phyloP scores from a whole-genome alignment of 2,329 filamentous ascomycete genomes.

The Fusarium dimerum region DNA sequence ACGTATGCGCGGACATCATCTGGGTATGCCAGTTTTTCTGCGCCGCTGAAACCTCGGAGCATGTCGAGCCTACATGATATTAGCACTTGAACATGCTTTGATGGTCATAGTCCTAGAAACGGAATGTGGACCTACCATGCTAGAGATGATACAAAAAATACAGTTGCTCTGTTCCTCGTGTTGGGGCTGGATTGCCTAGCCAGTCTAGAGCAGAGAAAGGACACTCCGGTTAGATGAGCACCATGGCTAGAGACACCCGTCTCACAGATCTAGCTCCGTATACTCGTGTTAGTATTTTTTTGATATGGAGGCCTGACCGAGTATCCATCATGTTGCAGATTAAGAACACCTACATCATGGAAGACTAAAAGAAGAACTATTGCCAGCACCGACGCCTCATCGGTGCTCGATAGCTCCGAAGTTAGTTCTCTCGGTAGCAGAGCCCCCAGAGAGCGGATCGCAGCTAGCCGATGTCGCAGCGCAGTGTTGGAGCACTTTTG shows the following conservation, averaged over 20 bases:
- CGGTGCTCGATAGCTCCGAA: constrained; percentile 3
- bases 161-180: constrained; percentile 16
- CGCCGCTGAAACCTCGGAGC: constrained; percentile 32
- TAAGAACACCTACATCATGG: constrained; percentile 27
- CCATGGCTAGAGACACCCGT: constrained; percentile 29
- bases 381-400: constrained; percentile 26
- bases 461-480: constrained; percentile 24
- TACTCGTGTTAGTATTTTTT: not conserved
- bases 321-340: too few species aligned
- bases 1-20: constrained; percentile 26
- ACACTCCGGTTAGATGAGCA: constrained; percentile 29
- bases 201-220: constrained; percentile 29
- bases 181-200: constrained; percentile 11
- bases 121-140: constrained; percentile 17
- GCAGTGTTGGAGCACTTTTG: constrained; percentile 14
- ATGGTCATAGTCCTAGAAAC: too few species aligned
- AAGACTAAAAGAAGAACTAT: constrained; percentile 29
- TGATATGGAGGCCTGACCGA: rapidly evolving
- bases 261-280: constrained; percentile 23
- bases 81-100: not conserved
- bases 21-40: constrained; percentile 32
- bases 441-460: constrained; percentile 20
- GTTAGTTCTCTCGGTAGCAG: constrained; percentile 20
- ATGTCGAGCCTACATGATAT: constrained; percentile 27
- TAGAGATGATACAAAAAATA: constrained; percentile 28